These are phyloP conservation scores for Guyanaporus albipodus DNA, from an alignment of 768 basidiomycete genomes.

Conservation along the genomic window DNA sequence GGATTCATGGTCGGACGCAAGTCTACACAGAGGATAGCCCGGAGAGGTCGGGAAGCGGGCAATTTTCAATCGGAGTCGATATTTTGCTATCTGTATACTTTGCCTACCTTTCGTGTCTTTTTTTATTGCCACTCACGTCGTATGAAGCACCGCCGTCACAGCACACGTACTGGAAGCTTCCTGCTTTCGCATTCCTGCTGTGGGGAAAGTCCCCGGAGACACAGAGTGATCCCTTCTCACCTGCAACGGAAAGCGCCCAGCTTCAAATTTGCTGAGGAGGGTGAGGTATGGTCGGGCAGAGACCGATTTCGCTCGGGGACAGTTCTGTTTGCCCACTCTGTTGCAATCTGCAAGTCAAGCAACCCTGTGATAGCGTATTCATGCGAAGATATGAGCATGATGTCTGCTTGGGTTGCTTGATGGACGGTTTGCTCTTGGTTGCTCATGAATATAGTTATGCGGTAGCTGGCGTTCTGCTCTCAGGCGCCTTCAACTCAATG, in stretches of 20 bases:
- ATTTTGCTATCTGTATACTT: slow-evolving; percentile 8
- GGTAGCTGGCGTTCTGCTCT: slow-evolving; percentile 51
- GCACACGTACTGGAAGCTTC: slow-evolving; percentile 64
- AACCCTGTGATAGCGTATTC: slow-evolving; percentile 40
- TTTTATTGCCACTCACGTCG: slow-evolving; percentile 39
- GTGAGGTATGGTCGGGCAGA: slow-evolving; percentile 46
- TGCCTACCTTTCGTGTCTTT: slow-evolving; percentile 24
- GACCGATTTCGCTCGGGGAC: slow-evolving; percentile 28
- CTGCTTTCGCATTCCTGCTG: slow-evolving; percentile 53
- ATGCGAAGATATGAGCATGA: slow-evolving; percentile 78
- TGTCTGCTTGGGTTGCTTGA: slow-evolving; percentile 42
- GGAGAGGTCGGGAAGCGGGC: no score
- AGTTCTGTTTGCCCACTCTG: slow-evolving; percentile 56
- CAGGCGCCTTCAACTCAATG: slow-evolving; percentile 71
- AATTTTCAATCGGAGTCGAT: slow-evolving; percentile 21
- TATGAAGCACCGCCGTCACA: slow-evolving; percentile 84
- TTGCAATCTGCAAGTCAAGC: slow-evolving; percentile 37
- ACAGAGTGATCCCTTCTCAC: slow-evolving; percentile 59
- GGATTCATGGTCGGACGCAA: slow-evolving; percentile 16
- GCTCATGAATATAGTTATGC: slow-evolving; percentile 90
- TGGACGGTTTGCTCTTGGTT: slow-evolving; percentile 48
- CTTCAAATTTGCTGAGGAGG: slow-evolving; percentile 67
- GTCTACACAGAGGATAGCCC: no score
- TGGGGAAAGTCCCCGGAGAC: slow-evolving; percentile 95
- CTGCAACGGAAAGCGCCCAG: slow-evolving; percentile 67